Conservation (phyloP, 2,329 filamentous ascomycete genomes). For the Aspergillus aculeatinus region DNA sequence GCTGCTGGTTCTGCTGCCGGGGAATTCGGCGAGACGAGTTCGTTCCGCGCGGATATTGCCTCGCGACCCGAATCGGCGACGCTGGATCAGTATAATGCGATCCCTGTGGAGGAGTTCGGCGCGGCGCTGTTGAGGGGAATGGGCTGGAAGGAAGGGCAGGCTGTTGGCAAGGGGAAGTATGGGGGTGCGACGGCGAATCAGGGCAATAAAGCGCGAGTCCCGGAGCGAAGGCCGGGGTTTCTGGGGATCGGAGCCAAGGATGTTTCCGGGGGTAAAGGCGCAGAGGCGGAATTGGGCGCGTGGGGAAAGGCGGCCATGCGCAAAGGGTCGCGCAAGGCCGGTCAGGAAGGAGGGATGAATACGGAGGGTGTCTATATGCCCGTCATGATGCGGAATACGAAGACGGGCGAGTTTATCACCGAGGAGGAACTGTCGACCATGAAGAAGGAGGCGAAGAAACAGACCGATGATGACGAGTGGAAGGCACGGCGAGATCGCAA, state of each 20-base stretch:
- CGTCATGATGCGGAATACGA: slow-evolving; percentile 60
- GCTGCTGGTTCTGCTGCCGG: slow-evolving; percentile 19
- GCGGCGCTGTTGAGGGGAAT: slow-evolving; percentile 86
- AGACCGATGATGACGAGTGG: slow-evolving; percentile 45
- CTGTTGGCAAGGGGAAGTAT: slow-evolving; percentile 57
- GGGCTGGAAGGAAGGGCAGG: slow-evolving; percentile 80
- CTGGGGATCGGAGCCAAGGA: slow-evolving; percentile 88
- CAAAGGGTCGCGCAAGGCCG: slow-evolving; percentile 57
- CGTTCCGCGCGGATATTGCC: slow-evolving; percentile 68
- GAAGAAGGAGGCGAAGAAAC: slow-evolving; percentile 51
- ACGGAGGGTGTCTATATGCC: slow-evolving; percentile 59
- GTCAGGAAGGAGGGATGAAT: slow-evolving; percentile 45
- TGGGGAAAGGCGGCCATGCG: slow-evolving; percentile 68
- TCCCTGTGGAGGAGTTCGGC: slow-evolving; percentile 93
- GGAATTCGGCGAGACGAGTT: slow-evolving; percentile 51
- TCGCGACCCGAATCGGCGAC: slow-evolving; percentile 72
- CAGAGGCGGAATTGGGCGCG: slow-evolving; percentile 70
- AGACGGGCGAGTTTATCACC: slow-evolving; percentile 61
- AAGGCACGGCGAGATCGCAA: slow-evolving; percentile 47
- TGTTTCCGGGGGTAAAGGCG: slow-evolving; percentile 54
- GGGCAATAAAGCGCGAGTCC: slow-evolving; percentile 60
- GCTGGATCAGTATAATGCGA: slow-evolving; percentile 79
- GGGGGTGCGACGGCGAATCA: slow-evolving; percentile 42
- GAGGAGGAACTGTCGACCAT: slow-evolving; percentile 60
- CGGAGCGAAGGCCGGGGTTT: slow-evolving; percentile 72